phyloP scores from a whole-genome alignment of 2,329 filamentous ascomycete species.

The Hypoxylon sp. region DNA sequence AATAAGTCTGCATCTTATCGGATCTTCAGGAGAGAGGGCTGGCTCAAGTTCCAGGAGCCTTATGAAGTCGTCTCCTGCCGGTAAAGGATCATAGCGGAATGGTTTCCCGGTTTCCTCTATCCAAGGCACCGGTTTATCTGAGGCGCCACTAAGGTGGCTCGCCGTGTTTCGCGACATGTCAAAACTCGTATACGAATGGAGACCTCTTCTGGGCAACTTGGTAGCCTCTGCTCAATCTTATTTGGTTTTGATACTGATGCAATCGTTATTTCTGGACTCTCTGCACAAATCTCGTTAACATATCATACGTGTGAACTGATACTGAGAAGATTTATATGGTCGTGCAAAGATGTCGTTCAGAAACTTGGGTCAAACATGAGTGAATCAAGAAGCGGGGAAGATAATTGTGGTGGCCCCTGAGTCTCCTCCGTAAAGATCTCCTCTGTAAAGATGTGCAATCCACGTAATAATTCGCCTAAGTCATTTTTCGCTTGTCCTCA shows the following conservation, averaged over 20 bases:
- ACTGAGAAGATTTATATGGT: background rate
- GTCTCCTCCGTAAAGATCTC: background rate
- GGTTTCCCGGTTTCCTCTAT: slow-evolving; percentile 29
- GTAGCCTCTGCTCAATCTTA: background rate
- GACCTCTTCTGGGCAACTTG: background rate
- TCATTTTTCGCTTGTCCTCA: background rate
- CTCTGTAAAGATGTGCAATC: background rate
- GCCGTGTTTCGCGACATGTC: slow-evolving; percentile 16
- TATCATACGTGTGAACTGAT: background rate
- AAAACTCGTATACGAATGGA: background rate
- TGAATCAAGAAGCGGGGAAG: background rate
- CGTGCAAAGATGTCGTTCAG: background rate
- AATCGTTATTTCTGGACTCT: background rate
- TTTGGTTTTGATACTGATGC: background rate
- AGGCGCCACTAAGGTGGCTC: background rate
- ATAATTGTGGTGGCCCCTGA: background rate
- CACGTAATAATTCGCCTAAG: background rate
- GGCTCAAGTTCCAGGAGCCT: slow-evolving; percentile 35
- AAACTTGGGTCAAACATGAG: background rate
- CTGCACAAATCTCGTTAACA: background rate
- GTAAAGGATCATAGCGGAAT: slow-evolving; percentile 28
- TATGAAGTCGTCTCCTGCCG: slow-evolving; percentile 7
- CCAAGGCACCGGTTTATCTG: slow-evolving; percentile 27
- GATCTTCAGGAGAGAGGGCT: slow-evolving; percentile 28
- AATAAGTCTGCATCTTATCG: slow-evolving; percentile 35